A percentile compares a stretch with the other conserved stretches of the same genome.
phyloP scores from a whole-genome alignment of 768 basidiomycete species.

The Serendipita sp. region DNA sequence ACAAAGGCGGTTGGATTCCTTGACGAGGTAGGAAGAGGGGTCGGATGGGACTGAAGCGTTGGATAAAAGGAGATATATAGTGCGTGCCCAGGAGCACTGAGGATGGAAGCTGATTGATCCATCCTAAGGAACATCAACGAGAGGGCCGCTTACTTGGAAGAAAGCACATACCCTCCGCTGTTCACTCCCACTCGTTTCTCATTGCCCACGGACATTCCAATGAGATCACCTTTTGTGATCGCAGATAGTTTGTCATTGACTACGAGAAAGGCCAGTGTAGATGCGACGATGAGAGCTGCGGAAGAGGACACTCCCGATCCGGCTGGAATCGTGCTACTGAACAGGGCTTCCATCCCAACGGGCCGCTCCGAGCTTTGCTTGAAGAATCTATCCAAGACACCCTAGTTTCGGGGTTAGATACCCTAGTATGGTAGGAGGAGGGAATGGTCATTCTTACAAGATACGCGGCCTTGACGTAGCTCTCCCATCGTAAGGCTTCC shows the following conservation, averaged over 20 bases:
- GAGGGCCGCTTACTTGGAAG: slow-evolving; percentile 8
- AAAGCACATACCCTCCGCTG: slow-evolving; percentile 47
- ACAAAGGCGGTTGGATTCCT: slow-evolving; percentile 41
- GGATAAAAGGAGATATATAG: slow-evolving; percentile 77
- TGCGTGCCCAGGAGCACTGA: slow-evolving; percentile 52
- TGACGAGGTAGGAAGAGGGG: slow-evolving; percentile 37
- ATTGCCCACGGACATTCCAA: slow-evolving; percentile 67
- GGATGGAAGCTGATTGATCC: slow-evolving; percentile 84
- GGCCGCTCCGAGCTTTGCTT: slow-evolving; percentile 21
- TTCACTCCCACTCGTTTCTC: slow-evolving; percentile 79
- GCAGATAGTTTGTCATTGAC: slow-evolving; percentile 47
- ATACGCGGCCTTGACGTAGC: slow-evolving; percentile 76
- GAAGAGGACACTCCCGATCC: slow-evolving; percentile 80
- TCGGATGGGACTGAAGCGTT: slow-evolving; percentile 44
- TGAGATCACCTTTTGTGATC: slow-evolving; percentile 54
- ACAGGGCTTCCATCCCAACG: slow-evolving; percentile 52
- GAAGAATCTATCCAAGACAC: slow-evolving; percentile 52
- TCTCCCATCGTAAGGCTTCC: slow-evolving; percentile 62
- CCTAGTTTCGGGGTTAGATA: slow-evolving; percentile 24
- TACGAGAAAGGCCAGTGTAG: slow-evolving; percentile 64
- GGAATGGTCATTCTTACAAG: slow-evolving; percentile 35
- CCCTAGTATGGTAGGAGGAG: not conserved
- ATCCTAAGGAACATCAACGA: slow-evolving; percentile 32
- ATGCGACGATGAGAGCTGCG: slow-evolving; percentile 82
- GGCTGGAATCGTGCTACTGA: slow-evolving; percentile 70